phyloP scores from a whole-genome alignment of 306 rosid species.

The Erythrophleum fordii region DNA sequence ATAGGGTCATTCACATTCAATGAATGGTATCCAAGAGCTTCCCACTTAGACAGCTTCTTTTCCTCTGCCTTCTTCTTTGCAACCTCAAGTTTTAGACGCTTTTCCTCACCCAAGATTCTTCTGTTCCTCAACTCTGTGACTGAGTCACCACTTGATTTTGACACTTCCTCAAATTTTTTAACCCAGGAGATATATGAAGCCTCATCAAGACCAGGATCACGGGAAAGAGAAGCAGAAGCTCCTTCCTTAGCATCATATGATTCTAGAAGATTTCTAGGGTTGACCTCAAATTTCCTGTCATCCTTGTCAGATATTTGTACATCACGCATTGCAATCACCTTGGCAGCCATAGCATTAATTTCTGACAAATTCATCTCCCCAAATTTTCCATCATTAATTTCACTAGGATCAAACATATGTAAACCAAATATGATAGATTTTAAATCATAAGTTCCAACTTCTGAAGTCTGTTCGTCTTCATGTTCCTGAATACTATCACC shows the following conservation, averaged over 20 bases:
- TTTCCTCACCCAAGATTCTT: constrained; percentile 55
- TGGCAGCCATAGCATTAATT: constrained; percentile 71
- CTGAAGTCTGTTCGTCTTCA: constrained; percentile 52
- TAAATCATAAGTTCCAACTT: constrained; percentile 67
- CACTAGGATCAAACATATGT: constrained; percentile 64
- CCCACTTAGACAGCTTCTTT: constrained; percentile 82
- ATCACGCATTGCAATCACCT: constrained; percentile 64
- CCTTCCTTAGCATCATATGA: constrained; percentile 48
- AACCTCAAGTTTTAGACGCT: constrained; percentile 60
- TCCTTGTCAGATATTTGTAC: constrained; percentile 50
- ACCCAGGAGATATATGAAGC: constrained; percentile 88
- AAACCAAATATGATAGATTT: constrained; percentile 85
- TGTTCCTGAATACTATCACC: constrained; percentile 64
- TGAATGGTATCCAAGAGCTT: constrained; percentile 78
- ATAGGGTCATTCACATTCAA: constrained; percentile 60
- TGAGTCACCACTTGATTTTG: constrained; percentile 55
- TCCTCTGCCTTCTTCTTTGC: constrained; percentile 84
- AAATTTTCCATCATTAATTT: constrained; percentile 45
- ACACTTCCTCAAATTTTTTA: constrained; percentile 76
- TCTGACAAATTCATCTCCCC: constrained; percentile 56
- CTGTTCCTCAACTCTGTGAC: constrained; percentile 49
- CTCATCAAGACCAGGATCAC: constrained; percentile 69
- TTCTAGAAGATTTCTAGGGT: constrained; percentile 50
- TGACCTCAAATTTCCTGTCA: constrained; percentile 73
- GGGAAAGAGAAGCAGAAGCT: constrained; percentile 45